phyloP scores from a whole-genome alignment of 2,329 filamentous ascomycete genomes.

The Fusarium sp. region DNA sequence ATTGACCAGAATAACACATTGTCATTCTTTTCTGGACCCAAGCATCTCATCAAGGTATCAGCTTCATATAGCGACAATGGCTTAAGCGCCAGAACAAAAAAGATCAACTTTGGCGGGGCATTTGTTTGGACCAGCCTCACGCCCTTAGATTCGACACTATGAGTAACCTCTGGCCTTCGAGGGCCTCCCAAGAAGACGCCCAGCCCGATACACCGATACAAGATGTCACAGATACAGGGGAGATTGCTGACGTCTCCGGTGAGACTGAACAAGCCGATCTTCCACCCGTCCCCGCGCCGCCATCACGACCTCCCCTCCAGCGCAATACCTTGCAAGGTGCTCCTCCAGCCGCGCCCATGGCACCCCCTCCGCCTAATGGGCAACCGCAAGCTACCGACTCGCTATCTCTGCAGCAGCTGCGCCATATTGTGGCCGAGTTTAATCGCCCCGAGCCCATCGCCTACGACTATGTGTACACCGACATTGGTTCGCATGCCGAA shows the following conservation, averaged over 20 bases:
- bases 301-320: slow-evolving; percentile 42
- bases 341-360: slow-evolving; percentile 42
- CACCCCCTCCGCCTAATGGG: slow-evolving; percentile 42
- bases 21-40: not conserved
- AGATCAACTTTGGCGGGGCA: slow-evolving; percentile 40
- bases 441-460: slow-evolving; percentile 73
- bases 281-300: slow-evolving; percentile 47
- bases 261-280: slow-evolving; percentile 51
- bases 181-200: slow-evolving; percentile 47
- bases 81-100: slow-evolving; percentile 25
- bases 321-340: slow-evolving; percentile 44
- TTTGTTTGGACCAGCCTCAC: slow-evolving; percentile 34
- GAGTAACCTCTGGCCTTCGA: slow-evolving; percentile 57
- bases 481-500: slow-evolving; percentile 78
- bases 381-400: slow-evolving; percentile 67
- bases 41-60: slow-evolving; percentile 8
- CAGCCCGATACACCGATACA: slow-evolving; percentile 43
- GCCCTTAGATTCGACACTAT: slow-evolving; percentile 47
- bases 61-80: slow-evolving; percentile 21
- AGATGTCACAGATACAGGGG: slow-evolving; percentile 56
- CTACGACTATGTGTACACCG: slow-evolving; percentile 87
- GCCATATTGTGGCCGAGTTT: slow-evolving; percentile 77
- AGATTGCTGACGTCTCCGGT: slow-evolving; percentile 46
- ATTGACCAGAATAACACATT: not conserved
- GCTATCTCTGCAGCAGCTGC: slow-evolving; percentile 77